Evolutionary conservation across 768 basidiomycete species (phyloP), one percentile per base, ranked within the genome.

Genomic region (Boletellus sp.): DNA sequence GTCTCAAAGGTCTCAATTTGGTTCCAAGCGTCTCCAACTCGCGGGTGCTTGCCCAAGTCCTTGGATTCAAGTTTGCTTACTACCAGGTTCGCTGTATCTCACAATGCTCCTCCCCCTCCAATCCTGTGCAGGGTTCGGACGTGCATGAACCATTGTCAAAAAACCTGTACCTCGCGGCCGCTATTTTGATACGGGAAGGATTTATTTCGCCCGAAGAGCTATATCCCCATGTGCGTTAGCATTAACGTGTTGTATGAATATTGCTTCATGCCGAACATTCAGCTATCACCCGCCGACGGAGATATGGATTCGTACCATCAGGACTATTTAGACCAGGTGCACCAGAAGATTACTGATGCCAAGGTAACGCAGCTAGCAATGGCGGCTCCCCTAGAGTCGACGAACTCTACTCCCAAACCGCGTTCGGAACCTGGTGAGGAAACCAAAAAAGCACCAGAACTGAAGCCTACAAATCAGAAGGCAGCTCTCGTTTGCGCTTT

Each of bases 11-110:
- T 4, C 39, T 55, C 47, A 20, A 34, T 40, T 15, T 50, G 58
- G 22, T 46, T 45, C 35, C 60, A 47, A 59, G 62, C 13, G 57
- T 61, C 4, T 61, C 63, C 23, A 73, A 79, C 44, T 74, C 84
- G 22, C 77, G 80, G 44, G 85, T 90, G 19, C 71, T 90, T 48
- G 85, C 91, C 13, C 94, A 99, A 70, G 89, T 98, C 7, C 73
- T 99, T 19, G 96, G 96, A n/a, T 98, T 98, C 78, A 99, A 99
- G 69, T 95, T 96, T 60, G 78, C 80, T 9, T 84, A 86, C 65
- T 94, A 95, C 68, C 87, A 94, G 72, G 94, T 93, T 55, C 42
- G 78, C 59, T 50, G 37, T 53, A 39, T 23, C n/a, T 33, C 36
- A 10, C 32, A 15, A 13, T 16, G 19, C 35, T 35, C 38, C 17